Evolutionary conservation across 116 monocot species (phyloP).

Genomic region (Dioscorea cayenensis): DNA sequence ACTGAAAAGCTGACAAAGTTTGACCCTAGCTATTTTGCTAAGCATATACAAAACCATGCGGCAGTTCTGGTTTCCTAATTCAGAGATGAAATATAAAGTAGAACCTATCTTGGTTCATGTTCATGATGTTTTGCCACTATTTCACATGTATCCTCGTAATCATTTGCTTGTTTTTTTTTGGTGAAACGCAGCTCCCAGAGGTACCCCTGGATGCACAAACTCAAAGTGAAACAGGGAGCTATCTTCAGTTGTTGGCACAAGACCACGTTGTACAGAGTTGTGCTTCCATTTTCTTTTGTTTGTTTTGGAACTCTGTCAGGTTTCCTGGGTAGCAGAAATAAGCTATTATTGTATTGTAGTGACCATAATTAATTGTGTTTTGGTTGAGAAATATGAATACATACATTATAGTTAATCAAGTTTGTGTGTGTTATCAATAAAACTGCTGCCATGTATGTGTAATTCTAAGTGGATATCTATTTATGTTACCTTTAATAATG

Average conservation of each 20-base stretch:
- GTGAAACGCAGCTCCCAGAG: constrained; percentile 8
- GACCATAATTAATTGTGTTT: constrained; percentile 3
- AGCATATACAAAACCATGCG: too few species aligned
- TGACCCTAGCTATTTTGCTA: too few species aligned
- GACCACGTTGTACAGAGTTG: constrained; percentile 8
- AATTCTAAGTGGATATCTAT: neutral
- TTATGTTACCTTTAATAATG: neutral
- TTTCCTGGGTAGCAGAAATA: neutral
- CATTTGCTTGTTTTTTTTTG: neutral
- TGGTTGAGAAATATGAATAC: constrained; percentile 7
- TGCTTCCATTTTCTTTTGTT: neutral
- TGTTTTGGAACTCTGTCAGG: neutral
- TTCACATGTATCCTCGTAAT: neutral
- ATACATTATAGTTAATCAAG: constrained; percentile 2
- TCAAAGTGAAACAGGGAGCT: neutral
- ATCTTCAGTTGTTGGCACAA: neutral
- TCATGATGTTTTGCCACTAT: neutral
- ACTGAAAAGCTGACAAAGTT: neutral
- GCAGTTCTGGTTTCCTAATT: too few species aligned
- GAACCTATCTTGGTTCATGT: neutral
- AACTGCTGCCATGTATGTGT: neutral
- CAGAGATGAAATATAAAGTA: too few species aligned
- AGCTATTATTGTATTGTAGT: constrained; percentile 4
- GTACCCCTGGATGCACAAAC: neutral
- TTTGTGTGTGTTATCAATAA: constrained; percentile 4